Evolutionary conservation across 495 filamentous ascomycete species (phyloP), one percentile per base, ranked within the genome.

Genomic region (Thermochaetoides thermophila): DNA sequence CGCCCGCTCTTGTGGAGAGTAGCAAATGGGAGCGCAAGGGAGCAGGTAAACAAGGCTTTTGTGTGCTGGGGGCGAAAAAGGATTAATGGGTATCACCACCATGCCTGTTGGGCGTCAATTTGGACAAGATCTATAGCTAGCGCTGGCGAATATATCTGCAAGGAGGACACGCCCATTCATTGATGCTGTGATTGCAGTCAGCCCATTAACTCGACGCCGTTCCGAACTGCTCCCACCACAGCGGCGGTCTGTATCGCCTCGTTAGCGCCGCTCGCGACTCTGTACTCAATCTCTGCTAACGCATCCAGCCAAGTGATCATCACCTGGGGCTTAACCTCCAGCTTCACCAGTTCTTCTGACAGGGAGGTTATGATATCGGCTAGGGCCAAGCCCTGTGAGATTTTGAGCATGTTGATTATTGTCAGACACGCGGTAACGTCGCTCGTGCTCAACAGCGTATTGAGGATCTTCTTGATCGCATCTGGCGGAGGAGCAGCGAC

Each of bases 401-500:
- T 54, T 56, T 96, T 96, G 17, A 97, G 64, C 5, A 76, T 72
- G 48, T 91, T 85, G 45, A 97, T 72, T 0, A 84, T 87, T 15
- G 73, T 71, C 25, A 97, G 64, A 44, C 85, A 92, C 2, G 78
- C 78, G 0, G 78, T 92, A 12, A 96, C 77, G 46, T 96, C 85
- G 29, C 74, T 71, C 3, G 76, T 92, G 12, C 64, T 73, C 4
- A 96, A 70, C 17, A 97, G 69, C 3, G 84, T 93, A 39, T 73
- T 64, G 32, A 81, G 64, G 40, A 97, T 97, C 41, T 78, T 67
- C 44, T 72, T 63, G 44, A 96, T 93, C 48, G 94, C 89, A 1
- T 72, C 68, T 0, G 89, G 91, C 48, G 89, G 87, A 7, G 89
- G 89, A 0, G 89, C 84, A 18, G 91, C 91, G 50, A 99, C 89